Evolutionary conservation across 2,329 filamentous ascomycete genomes (phyloP).

Genomic region (Sporothrix luriei): DNA sequence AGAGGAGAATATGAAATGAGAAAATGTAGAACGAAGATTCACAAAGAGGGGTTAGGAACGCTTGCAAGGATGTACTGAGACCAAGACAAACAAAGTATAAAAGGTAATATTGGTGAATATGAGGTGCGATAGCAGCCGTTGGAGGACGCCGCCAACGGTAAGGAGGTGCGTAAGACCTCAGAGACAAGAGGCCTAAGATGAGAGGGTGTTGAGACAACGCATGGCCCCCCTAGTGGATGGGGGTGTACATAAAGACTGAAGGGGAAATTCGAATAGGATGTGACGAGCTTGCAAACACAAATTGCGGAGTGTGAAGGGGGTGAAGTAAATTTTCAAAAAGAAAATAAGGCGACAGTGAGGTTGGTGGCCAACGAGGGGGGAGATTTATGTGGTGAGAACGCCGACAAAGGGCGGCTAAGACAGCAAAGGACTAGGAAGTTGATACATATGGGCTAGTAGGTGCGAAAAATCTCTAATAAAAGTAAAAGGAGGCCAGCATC

Average conservation of each 20-base stretch:
- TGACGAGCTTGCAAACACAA: neutral
- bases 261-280: slow-evolving; percentile 25
- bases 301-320: neutral
- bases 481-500: slow-evolving; percentile 6
- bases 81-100: neutral
- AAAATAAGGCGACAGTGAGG: neutral
- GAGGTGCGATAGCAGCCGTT: neutral
- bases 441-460: neutral
- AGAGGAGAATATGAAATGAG: neutral
- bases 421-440: neutral
- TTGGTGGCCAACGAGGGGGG: neutral
- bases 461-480: neutral
- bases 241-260: slow-evolving; percentile 22
- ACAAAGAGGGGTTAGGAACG: neutral
- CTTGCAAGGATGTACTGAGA: slow-evolving; percentile 12
- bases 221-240: slow-evolving; percentile 26
- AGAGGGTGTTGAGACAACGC: slow-evolving; percentile 23
- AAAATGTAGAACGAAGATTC: neutral
- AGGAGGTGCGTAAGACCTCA: slow-evolving; percentile 28
- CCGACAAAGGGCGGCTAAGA: neutral
- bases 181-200: slow-evolving; percentile 24
- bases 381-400: neutral
- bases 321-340: neutral
- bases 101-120: neutral
- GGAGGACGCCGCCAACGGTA: slow-evolving; percentile 37